Evolutionary conservation across 305 asterid genomes (phyloP).

Genomic region (Solanum hybrid): DNA sequence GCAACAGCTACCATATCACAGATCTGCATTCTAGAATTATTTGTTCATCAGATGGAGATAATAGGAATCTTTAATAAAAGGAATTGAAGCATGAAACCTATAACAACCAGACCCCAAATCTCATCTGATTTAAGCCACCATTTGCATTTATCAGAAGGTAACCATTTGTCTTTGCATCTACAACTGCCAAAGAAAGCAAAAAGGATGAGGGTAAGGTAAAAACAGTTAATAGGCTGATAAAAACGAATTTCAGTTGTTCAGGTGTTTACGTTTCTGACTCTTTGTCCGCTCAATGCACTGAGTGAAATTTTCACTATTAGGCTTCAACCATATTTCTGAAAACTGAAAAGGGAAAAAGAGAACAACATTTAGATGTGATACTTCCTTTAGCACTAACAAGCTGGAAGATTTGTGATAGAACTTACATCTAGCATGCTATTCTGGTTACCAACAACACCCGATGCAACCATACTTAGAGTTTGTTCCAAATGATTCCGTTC

Average conservation of each 20-base stretch:
- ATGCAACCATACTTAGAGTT: conserved; percentile 42
- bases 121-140: conserved; percentile 98
- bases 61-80: conserved; percentile 9
- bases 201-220: not conserved
- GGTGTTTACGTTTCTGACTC: conserved; percentile 50
- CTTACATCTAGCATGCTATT: conserved; percentile 43
- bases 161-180: conserved; percentile 67
- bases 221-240: not conserved
- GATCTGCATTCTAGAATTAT: conserved; percentile 86
- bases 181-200: conserved; percentile 33
- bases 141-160: conserved; percentile 83
- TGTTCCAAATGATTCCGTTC: conserved; percentile 37
- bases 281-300: conserved; percentile 69
- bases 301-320: conserved; percentile 68
- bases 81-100: conserved; percentile 12
- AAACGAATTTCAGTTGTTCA: not conserved
- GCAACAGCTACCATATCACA: conserved; percentile 99
- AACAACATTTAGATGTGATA: not conserved
- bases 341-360: conserved; percentile 29
- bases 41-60: conserved; percentile 42
- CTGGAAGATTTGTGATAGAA: conserved; percentile 1
- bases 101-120: conserved; percentile 96
- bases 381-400: not conserved
- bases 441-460: conserved; percentile 40
- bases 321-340: conserved; percentile 81